Percentiles rank a stretch among this genome's conserved stretches.
Conservation (phyloP, 306 rosid species). For the Biancaea sappan region DNA sequence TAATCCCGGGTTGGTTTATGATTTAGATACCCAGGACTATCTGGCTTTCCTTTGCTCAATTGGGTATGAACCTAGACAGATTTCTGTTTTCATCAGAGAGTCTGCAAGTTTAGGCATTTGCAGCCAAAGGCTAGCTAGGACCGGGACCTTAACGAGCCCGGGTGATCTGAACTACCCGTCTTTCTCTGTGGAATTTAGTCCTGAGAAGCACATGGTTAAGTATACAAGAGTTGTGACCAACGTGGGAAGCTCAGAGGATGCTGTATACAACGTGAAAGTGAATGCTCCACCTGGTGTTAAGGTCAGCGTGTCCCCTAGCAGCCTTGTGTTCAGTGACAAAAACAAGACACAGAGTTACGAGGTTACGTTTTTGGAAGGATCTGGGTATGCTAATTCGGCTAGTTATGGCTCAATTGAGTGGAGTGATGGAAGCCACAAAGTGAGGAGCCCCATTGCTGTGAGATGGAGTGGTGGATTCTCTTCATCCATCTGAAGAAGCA, state of each 20-base stretch:
- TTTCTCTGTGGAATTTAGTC: conserved; percentile 57
- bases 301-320: conserved; percentile 58
- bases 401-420: conserved; percentile 79
- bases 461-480: conserved; percentile 44
- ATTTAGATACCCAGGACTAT: conserved; percentile 55
- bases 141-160: conserved; percentile 45
- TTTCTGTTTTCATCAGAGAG: conserved; percentile 60
- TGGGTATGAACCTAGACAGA: conserved; percentile 59
- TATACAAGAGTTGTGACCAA: conserved; percentile 70
- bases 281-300: conserved; percentile 66
- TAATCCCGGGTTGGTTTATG: conserved; percentile 80
- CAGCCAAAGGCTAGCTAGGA: conserved; percentile 29
- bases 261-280: conserved; percentile 64
- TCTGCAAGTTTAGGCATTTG: conserved; percentile 51
- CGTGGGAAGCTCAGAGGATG: conserved; percentile 64
- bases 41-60: conserved; percentile 81
- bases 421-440: conserved; percentile 69
- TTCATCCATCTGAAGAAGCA: conserved; percentile 55
- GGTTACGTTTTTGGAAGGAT: conserved; percentile 47
- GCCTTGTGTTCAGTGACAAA: conserved; percentile 56
- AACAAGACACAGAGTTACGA: conserved; percentile 60
- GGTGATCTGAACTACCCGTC: conserved; percentile 95
- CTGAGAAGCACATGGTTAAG: conserved; percentile 38
- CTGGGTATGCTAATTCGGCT: conserved; percentile 42
- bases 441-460: conserved; percentile 80